phyloP scores from a whole-genome alignment of 2,329 filamentous ascomycete species.

The Emmonsia crescens region DNA sequence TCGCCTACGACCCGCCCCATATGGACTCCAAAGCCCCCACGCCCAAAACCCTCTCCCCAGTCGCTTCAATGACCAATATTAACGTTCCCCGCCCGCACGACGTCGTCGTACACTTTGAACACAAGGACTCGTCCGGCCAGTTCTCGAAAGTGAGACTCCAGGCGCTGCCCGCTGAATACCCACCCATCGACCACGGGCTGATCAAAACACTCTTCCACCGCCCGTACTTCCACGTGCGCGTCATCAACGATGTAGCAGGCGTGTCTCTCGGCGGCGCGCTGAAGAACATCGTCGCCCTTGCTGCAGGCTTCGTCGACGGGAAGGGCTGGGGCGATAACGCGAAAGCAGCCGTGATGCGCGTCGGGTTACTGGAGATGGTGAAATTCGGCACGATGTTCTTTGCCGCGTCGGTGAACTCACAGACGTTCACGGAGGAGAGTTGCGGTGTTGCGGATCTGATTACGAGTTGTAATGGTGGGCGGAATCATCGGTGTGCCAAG shows the following conservation, averaged over 20 bases:
- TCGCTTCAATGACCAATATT: constrained; percentile 34
- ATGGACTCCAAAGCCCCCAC: constrained; percentile 74
- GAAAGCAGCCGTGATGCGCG: constrained; percentile 96
- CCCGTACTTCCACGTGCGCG: constrained; percentile 92
- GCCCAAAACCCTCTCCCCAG: constrained; percentile 43
- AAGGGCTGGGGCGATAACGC: constrained; percentile 97
- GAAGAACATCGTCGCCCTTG: constrained; percentile 93
- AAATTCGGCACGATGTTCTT: constrained; percentile 94
- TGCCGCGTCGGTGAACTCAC: constrained; percentile 62
- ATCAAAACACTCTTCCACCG: constrained; percentile 85
- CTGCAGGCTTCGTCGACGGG: constrained; percentile 89
- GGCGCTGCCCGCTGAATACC: constrained; percentile 70
- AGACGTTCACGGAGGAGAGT: constrained; percentile 93
- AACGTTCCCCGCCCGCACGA: constrained; percentile 19
- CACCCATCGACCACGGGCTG: constrained; percentile 71
- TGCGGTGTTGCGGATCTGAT: constrained; percentile 93
- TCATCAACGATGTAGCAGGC: constrained; percentile 91
- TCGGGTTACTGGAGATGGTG: constrained; percentile 92
- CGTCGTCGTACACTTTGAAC: constrained; percentile 40
- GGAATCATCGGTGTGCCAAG: constrained; percentile 91
- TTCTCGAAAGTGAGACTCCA: constrained; percentile 59
- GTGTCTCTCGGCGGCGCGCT: constrained; percentile 88
- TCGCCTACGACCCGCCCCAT: constrained; percentile 86
- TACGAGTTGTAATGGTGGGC: constrained; percentile 80
- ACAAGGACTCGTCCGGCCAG: constrained; percentile 59